Conservation (phyloP, 2,329 filamentous ascomycete species). For the Tolypocladium sp. region DNA sequence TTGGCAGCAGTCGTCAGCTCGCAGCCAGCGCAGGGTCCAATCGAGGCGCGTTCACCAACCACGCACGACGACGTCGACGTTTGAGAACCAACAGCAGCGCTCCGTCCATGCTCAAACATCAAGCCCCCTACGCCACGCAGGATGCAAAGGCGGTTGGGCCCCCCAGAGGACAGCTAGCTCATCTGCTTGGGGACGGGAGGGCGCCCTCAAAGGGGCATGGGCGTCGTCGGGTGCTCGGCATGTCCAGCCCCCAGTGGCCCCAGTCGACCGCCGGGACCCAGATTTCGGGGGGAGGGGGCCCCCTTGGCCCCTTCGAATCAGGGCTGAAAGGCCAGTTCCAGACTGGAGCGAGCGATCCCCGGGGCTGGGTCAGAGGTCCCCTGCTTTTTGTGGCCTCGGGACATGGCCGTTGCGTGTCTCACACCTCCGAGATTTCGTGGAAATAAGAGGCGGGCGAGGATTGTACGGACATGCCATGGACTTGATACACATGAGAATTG, state of each 20-base stretch:
- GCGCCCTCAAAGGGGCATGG: not conserved
- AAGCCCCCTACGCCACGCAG: not conserved
- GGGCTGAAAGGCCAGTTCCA: not conserved
- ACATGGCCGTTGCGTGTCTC: not conserved
- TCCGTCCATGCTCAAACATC: not conserved
- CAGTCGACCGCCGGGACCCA: not conserved
- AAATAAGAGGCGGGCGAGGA: not conserved
- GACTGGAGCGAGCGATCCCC: not conserved
- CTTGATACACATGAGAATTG: not conserved
- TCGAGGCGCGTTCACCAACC: not conserved
- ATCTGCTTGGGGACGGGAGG: not conserved
- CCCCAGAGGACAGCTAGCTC: not conserved
- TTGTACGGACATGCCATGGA: not conserved
- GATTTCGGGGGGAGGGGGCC: not conserved
- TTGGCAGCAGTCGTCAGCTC: not conserved
- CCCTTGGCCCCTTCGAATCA: not conserved
- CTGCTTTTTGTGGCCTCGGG: not conserved
- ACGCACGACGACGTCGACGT: not conserved
- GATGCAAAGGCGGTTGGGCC: too few species aligned
- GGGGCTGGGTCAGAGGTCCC: not conserved
- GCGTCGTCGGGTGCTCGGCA: not conserved
- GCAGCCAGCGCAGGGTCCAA: not conserved
- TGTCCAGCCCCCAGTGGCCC: not conserved
- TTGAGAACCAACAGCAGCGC: not conserved
- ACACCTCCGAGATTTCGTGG: not conserved